Evolutionary conservation across 352 stramenopile genomes (phyloP).

Genomic region (Phytophthora melonis): DNA sequence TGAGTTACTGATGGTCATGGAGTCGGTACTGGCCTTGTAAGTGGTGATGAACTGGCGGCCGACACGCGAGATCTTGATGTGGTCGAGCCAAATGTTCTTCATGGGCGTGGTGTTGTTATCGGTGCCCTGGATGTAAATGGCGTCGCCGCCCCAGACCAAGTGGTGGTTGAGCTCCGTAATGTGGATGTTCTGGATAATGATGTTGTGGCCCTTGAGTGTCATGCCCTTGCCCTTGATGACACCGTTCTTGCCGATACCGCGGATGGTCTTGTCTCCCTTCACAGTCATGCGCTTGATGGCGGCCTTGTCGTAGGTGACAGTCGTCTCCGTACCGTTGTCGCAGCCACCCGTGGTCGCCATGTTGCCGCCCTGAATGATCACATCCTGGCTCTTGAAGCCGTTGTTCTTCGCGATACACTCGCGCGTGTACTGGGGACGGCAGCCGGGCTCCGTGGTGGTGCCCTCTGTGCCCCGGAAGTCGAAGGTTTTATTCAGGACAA

Average conservation of each 20-base stretch:
- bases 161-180: conserved; percentile 53
- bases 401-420: conserved; percentile 55
- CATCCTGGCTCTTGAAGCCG: conserved; percentile 52
- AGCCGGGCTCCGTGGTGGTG: conserved; percentile 43
- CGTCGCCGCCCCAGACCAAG: conserved; percentile 49
- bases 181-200: conserved; percentile 63
- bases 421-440: conserved; percentile 39
- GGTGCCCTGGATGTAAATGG: conserved; percentile 44
- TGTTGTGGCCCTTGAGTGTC: conserved; percentile 45
- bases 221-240: conserved; percentile 52
- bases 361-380: conserved; percentile 48
- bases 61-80: conserved; percentile 44
- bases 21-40: conserved; percentile 38
- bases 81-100: conserved; percentile 50
- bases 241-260: conserved; percentile 47
- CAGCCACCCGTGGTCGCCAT: conserved; percentile 60
- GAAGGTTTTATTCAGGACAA: conserved; percentile 51
- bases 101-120: conserved; percentile 15
- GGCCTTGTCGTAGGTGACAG: conserved; percentile 28
- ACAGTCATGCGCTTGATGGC: conserved; percentile 41
- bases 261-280: conserved; percentile 51
- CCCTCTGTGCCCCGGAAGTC: conserved; percentile 51
- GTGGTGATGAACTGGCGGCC: conserved; percentile 53
- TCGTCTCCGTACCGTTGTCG: conserved; percentile 29
- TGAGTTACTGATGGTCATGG: conserved; percentile 61